Conservation (phyloP, 495 filamentous ascomycete genomes). For the Penicillium odoratum region DNA sequence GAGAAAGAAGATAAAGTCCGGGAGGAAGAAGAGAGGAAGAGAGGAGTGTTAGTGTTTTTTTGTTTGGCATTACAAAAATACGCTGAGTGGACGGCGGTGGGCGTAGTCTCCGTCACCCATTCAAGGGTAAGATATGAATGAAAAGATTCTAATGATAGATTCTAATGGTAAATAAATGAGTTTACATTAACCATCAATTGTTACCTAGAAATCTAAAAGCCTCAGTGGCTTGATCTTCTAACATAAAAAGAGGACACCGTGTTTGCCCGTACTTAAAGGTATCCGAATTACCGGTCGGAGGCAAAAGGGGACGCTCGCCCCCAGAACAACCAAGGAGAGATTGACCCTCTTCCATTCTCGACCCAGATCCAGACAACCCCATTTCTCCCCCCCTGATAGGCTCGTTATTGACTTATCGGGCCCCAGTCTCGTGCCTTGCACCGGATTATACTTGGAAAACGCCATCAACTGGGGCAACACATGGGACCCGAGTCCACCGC, state of each 20-base stretch:
- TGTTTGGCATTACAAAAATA: slow-evolving; percentile 29
- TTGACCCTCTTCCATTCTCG: slow-evolving; percentile 12
- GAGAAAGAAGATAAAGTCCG: slow-evolving; percentile 7
- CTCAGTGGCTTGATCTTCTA: background rate
- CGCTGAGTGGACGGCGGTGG: slow-evolving; percentile 19
- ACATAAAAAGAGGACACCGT: slow-evolving; percentile 44
- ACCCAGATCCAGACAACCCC: slow-evolving; percentile 16
- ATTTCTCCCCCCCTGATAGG: slow-evolving; percentile 23
- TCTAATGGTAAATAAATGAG: no score
- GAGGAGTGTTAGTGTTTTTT: slow-evolving; percentile 21
- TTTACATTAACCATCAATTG: background rate
- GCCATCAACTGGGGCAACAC: slow-evolving; percentile 10
- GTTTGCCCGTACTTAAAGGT: slow-evolving; percentile 31
- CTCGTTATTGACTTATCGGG: slow-evolving; percentile 16
- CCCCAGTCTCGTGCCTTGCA: slow-evolving; percentile 16
- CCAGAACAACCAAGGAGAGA: slow-evolving; percentile 4
- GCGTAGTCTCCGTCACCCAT: slow-evolving; percentile 19
- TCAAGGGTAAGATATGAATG: background rate
- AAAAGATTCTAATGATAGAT: no score
- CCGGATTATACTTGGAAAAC: slow-evolving; percentile 8
- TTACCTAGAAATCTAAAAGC: background rate
- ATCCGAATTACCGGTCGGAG: slow-evolving; percentile 18
- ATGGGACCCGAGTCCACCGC: slow-evolving; percentile 15
- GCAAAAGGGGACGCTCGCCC: slow-evolving; percentile 15
- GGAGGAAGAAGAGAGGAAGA: slow-evolving; percentile 20